These are phyloP conservation scores for Solanum medicagineum DNA, from an alignment of 257 asterid genomes.

Conservation along the genomic window DNA sequence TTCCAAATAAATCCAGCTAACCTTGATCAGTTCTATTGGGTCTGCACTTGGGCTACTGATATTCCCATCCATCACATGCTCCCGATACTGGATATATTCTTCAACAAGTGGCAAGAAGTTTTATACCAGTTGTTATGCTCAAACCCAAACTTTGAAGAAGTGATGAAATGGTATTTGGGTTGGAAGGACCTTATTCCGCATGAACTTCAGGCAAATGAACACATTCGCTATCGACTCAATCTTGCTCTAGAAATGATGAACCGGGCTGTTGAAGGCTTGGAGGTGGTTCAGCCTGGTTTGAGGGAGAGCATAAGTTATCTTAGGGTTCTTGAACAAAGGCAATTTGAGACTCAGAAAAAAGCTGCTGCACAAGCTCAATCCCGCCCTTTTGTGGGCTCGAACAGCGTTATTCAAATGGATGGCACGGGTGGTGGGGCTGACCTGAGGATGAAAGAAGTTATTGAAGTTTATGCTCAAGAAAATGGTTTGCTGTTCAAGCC, in stretches of 20 bases:
- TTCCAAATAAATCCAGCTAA: slow-evolving; percentile 61
- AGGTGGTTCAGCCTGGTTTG: slow-evolving; percentile 69
- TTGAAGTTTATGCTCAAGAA: slow-evolving; percentile 24
- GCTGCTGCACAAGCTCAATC: slow-evolving; percentile 66
- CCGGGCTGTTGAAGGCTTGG: slow-evolving; percentile 78
- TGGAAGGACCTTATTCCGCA: slow-evolving; percentile 77
- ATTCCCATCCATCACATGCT: slow-evolving; percentile 81
- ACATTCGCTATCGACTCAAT: slow-evolving; percentile 42
- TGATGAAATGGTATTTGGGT: slow-evolving; percentile 65
- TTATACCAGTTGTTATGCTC: slow-evolving; percentile 76
- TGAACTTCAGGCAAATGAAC: slow-evolving; percentile 71
- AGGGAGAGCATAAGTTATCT: slow-evolving; percentile 60
- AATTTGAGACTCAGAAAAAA: slow-evolving; percentile 67
- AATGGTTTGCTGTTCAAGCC: slow-evolving; percentile 26
- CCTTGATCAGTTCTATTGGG: slow-evolving; percentile 61
- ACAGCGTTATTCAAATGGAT: slow-evolving; percentile 5
- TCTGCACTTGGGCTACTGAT: slow-evolving; percentile 48
- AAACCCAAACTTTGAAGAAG: slow-evolving; percentile 65
- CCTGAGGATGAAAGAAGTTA: slow-evolving; percentile 28
- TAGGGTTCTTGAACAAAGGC: slow-evolving; percentile 65
- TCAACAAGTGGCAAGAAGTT: slow-evolving; percentile 82
- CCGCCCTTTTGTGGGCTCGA: slow-evolving; percentile 4
- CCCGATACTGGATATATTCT: slow-evolving; percentile 59
- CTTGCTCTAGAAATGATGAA: slow-evolving; percentile 72
- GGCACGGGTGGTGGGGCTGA: slow-evolving; percentile 6